phyloP scores from a whole-genome alignment of 2,329 filamentous ascomycete species.

The Epichloe bromicola region DNA sequence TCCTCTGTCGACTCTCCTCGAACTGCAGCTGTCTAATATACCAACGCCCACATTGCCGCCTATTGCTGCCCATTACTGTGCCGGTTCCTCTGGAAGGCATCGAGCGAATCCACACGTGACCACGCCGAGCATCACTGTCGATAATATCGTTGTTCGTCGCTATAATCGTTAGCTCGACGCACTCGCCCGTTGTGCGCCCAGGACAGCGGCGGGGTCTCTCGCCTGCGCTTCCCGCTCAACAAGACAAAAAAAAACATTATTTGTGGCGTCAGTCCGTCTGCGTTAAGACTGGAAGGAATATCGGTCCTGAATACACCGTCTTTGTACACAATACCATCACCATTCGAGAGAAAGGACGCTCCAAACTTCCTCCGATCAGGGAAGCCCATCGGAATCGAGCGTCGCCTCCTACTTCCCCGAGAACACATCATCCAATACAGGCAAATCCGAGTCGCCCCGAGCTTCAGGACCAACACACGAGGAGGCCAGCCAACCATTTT shows the following conservation, averaged over 20 bases:
- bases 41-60: background rate
- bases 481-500: too few relatives aligned
- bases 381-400: too few relatives aligned
- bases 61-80: background rate
- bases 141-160: background rate
- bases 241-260: background rate
- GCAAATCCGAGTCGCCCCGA: too few relatives aligned
- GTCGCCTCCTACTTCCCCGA: too few relatives aligned
- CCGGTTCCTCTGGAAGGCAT: background rate
- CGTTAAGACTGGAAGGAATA: background rate
- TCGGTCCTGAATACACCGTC: background rate
- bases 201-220: background rate
- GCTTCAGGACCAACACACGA: background rate
- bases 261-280: background rate
- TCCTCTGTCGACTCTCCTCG: constrained; percentile 1
- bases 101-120: background rate
- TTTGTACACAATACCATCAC: background rate
- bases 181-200: background rate
- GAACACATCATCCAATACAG: too few relatives aligned
- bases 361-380: background rate
- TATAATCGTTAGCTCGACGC: background rate
- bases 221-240: background rate
- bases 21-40: background rate
- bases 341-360: background rate
- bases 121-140: background rate